Conservation (phyloP, 768 basidiomycete species). For the Tulasnella sp. region DNA sequence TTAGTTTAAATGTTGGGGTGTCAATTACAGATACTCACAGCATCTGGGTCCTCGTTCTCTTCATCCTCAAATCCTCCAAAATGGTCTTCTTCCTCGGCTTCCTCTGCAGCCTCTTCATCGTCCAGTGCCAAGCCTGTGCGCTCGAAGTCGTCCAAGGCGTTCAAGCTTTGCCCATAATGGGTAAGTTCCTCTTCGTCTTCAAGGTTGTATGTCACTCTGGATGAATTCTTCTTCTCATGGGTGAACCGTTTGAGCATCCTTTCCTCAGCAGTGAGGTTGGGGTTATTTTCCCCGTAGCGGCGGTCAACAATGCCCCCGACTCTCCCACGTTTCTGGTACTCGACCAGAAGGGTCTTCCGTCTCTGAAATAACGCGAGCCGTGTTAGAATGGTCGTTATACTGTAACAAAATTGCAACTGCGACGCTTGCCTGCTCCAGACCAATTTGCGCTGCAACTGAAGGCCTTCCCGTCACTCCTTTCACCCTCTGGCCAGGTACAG, state of each 20-base stretch:
- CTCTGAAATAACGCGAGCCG: constrained; percentile 42
- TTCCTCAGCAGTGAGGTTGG: constrained; percentile 88
- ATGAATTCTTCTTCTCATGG: constrained; percentile 69
- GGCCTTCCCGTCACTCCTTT: constrained; percentile 79
- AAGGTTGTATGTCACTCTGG: constrained; percentile 78
- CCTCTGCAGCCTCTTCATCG: constrained; percentile 52
- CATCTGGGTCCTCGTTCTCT: constrained; percentile 44
- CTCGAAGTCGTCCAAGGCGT: constrained; percentile 78
- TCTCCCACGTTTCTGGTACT: constrained; percentile 71
- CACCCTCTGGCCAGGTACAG: constrained; percentile 80
- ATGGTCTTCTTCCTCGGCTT: constrained; percentile 56
- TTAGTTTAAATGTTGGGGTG: constrained; percentile 7
- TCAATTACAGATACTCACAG: constrained; percentile 28
- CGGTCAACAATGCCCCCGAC: constrained; percentile 87
- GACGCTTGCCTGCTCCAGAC: constrained; percentile 69
- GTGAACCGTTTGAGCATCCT: constrained; percentile 97
- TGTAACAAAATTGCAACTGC: background rate
- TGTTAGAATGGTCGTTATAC: background rate
- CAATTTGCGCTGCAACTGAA: constrained; percentile 81
- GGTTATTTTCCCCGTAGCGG: constrained; percentile 93
- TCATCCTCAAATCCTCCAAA: constrained; percentile 84
- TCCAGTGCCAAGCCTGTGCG: constrained; percentile 53
- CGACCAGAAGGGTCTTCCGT: constrained; percentile 80
- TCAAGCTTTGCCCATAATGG: constrained; percentile 83
- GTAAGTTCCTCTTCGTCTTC: constrained; percentile 85